These are phyloP conservation scores for Discostella stelligeroides DNA, from an alignment of 108 stramenopile species.

Conservation along the genomic window DNA sequence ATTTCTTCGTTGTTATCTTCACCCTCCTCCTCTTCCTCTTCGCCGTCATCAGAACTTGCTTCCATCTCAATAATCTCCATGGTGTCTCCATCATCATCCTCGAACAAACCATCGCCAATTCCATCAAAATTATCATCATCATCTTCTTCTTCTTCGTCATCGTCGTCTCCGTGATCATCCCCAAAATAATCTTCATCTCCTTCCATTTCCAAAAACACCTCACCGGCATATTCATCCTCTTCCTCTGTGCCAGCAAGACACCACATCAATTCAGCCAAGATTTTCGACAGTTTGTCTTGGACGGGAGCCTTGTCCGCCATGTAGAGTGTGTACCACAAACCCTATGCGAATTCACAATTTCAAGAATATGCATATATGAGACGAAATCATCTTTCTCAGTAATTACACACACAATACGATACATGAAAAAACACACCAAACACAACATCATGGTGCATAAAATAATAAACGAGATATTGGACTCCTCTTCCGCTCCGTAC, in stretches of 20 bases:
- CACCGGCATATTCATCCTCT: conserved; percentile 86
- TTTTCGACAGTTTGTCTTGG: conserved; percentile 83
- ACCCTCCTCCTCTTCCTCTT: conserved; percentile 4
- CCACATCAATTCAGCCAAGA: conserved; percentile 81
- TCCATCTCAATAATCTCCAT: conserved; percentile 24
- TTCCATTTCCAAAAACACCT: conserved; percentile 70
- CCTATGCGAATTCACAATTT: conserved; percentile 35
- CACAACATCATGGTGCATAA: conserved; percentile 1
- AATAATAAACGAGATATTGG: background rate
- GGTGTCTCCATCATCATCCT: conserved; percentile 31
- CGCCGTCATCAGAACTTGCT: conserved; percentile 9
- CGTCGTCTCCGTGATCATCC: conserved; percentile 1
- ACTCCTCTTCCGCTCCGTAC: conserved; percentile 17
- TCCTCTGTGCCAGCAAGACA: conserved; percentile 85
- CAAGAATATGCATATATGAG: background rate
- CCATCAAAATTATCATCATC: conserved; percentile 20
- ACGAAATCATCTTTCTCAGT: background rate
- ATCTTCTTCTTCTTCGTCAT: conserved; percentile 30
- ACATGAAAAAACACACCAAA: background rate
- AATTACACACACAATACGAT: background rate
- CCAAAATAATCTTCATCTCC: conserved; percentile 37
- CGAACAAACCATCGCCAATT: conserved; percentile 15
- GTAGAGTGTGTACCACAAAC: conserved; percentile 91
- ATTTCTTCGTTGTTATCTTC: conserved; percentile 7
- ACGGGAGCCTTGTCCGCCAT: conserved; percentile 90